Evolutionary conservation across 306 rosid genomes (phyloP), one percentile per base, ranked within the genome.

Genomic region (Quercus agrifolia): DNA sequence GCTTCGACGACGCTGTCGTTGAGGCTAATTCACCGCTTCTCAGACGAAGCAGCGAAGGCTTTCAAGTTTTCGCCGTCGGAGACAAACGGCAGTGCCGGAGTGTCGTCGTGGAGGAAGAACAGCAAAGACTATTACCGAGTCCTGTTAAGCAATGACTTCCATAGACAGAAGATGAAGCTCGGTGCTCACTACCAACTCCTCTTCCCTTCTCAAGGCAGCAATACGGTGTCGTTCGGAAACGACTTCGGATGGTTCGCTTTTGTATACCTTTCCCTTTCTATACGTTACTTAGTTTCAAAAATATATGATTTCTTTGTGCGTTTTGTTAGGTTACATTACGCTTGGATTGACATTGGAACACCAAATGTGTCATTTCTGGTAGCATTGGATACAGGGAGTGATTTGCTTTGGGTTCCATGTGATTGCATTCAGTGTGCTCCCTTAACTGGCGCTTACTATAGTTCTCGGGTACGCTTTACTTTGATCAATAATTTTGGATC

Each of bases 341-440:
- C 93, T 49, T 95, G 99, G 99, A 91, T 95, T 84, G 92, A 95
- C 81, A 78, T 95, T 64, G 99, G 99, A 20, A 90, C 97, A 4
- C 99, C 99, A 17, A 92, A 92, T 67, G 89, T 83, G 71, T 90
- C 99, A 27, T 95, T 92, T 89, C 97, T 95, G 20, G 99, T 95
- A 61, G 99, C 98, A 3, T 81, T 95, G 90, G 99, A 95, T 85
- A 86, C 94, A 6, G 98, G 99, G 73, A 95, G 99, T 74, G 94
- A 95, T 86, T 90, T 91, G 1, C 91, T 95, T 71, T 95, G 99
- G 99, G 90, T 95, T 83, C 98, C 99, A 23, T 95, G 99, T 80
- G 91, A 92, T 78, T 95, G 99, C 77, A 51, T 88, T 73, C 93
- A 90, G 80, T 95, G 99, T 80, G 99, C 99, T 81, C 96, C 99